Base-by-base conservation (phyloP, 208 protist species). In the Trypanosoma cruzi region DNA sequence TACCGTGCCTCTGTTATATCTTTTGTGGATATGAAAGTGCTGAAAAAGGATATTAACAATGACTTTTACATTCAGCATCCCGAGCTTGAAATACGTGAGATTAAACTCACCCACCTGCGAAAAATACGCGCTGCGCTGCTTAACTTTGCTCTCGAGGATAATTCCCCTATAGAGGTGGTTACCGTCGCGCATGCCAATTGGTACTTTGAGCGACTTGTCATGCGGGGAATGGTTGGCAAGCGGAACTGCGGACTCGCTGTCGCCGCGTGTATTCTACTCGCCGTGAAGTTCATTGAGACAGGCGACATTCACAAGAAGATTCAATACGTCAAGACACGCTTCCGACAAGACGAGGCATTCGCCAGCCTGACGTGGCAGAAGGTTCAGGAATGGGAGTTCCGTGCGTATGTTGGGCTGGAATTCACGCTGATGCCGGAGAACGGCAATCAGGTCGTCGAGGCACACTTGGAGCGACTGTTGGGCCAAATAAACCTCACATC, bases 31-130 rank as follows among this genome's bases (percentile, higher is more conserved):
- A 87, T 84, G 63, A 87, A 89, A 66, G 86, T 89, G 31, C 66
- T 90, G 22, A 95, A 95, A 77, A 95, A 95, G 73, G 89, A 95
- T 55, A 78, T 93, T 14, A 95, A 95, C 64, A 73, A 80, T 71
- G 79, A 95, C 70, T 95, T 95, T 61, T 93, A 91, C 73, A 80
- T 95, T 16, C 86, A 90, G 65, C 89, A 95, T 67, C 89, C 89
- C 4, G 82, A 85, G 65, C 76, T 95, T 44, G 86, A 95, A 75
- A 79, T 95, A 56, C 84, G 86, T 34, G 86, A 90, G 60, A 84
- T 95, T 28, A 90, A 92, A 68, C 80, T 95, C 52, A 92, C 89
- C 1, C 89, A 95, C 66, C 69, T 95, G 32, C 84, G 86, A 16
- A 79, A 82, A 42, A 88, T 92, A 62, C 82, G 84, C 50, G 71